A percentile compares a stretch with the other conserved stretches of the same genome.
Conservation (phyloP, 768 basidiomycete species). For the Lactarius hatsudake region DNA sequence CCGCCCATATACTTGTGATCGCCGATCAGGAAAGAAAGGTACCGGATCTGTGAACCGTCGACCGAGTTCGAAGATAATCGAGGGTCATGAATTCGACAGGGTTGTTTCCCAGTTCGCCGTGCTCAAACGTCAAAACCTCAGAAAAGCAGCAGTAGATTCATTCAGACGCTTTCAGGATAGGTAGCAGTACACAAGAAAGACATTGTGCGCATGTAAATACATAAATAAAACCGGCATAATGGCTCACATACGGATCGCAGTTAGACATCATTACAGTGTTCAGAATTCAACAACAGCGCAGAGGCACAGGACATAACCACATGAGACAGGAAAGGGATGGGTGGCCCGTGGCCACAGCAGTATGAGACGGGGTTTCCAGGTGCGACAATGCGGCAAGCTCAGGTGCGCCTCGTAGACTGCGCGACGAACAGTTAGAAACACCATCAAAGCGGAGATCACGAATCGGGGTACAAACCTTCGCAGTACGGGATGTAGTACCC, state of each 20-base stretch:
- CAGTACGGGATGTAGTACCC: background rate
- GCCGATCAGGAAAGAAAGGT: background rate
- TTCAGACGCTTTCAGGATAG: conserved; percentile 3
- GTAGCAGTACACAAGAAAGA: conserved; percentile 24
- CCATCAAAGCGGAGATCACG: background rate
- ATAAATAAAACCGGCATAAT: conserved; percentile 22
- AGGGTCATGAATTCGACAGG: background rate
- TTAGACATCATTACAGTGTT: conserved; percentile 13
- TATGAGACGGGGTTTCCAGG: background rate
- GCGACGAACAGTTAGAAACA: background rate
- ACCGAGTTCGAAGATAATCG: background rate
- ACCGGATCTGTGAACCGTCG: background rate
- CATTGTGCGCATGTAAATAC: conserved; percentile 21
- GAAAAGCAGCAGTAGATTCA: background rate
- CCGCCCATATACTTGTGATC: conserved; percentile 7
- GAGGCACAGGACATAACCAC: conserved; percentile 9
- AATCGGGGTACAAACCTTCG: conserved; percentile 9
- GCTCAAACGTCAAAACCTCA: background rate
- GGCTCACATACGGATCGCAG: conserved; percentile 13
- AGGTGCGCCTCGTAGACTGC: conserved; percentile 14
- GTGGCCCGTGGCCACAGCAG: conserved; percentile 1
- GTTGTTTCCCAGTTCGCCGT: background rate
- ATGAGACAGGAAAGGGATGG: background rate
- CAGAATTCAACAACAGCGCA: conserved; percentile 5
- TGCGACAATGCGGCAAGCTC: background rate